phyloP scores from a whole-genome alignment of 78 protist genomes.

The Speleostelium caveatum region DNA sequence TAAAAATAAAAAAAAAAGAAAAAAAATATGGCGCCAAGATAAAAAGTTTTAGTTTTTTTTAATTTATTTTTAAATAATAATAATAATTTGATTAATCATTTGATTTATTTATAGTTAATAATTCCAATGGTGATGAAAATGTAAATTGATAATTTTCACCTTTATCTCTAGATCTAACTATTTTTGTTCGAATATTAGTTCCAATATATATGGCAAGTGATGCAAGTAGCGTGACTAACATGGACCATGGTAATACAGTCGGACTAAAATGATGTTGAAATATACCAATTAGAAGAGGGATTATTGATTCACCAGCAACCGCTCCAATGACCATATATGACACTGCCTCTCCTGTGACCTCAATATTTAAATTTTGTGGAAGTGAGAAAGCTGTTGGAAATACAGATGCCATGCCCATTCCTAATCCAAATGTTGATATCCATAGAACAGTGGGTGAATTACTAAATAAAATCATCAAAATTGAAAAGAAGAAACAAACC shows the following conservation, averaged over 20 bases:
- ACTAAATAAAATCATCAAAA: constrained; percentile 14
- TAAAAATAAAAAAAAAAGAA: too few species aligned
- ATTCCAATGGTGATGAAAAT: not conserved
- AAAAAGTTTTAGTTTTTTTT: too few species aligned
- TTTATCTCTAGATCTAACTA: constrained; percentile 38
- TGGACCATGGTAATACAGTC: constrained; percentile 32
- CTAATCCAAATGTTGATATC: constrained; percentile 52
- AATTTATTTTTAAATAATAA: too few species aligned
- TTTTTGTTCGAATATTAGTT: constrained; percentile 16
- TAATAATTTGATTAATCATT: too few species aligned
- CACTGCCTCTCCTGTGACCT: constrained; percentile 41
- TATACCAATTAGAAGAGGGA: constrained; percentile 56
- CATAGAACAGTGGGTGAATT: constrained; percentile 19
- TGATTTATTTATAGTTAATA: too few species aligned
- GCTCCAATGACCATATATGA: constrained; percentile 77
- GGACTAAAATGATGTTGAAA: constrained; percentile 13
- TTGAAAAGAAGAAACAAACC: constrained; percentile 53
- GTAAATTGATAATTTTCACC: not conserved
- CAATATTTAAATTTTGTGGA: constrained; percentile 28
- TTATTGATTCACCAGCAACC: constrained; percentile 7
- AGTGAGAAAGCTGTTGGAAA: constrained; percentile 62
- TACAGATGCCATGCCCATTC: constrained; percentile 48
- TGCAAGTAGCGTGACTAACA: not conserved
- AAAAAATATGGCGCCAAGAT: too few species aligned
- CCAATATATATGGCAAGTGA: constrained; percentile 11